Evolutionary conservation across 2,329 filamentous ascomycete species (phyloP).

Genomic region (Epichloe scottii): DNA sequence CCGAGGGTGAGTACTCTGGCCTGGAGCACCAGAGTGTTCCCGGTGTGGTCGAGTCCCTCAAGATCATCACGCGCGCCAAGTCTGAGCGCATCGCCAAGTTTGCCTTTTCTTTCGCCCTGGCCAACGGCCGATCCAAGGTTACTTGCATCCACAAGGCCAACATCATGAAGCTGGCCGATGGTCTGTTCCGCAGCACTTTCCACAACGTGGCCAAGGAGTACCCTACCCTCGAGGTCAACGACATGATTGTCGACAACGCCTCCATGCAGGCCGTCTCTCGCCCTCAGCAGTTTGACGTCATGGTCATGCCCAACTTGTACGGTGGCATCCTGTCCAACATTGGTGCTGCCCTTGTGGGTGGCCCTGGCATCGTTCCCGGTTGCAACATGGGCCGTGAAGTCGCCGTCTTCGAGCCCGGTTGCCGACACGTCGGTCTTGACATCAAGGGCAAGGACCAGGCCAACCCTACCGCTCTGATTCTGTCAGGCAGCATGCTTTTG

Average conservation of each 20-base stretch:
- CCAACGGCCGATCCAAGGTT: conserved; percentile 98
- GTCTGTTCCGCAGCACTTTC: conserved; percentile 97
- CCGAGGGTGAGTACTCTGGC: conserved; percentile 98
- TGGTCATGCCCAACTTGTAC: conserved; percentile 99
- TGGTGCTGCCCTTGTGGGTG: conserved; percentile 89
- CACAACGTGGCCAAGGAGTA: conserved; percentile 88
- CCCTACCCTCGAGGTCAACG: conserved; percentile 88
- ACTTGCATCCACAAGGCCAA: conserved; percentile 99
- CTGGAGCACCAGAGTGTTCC: conserved; percentile 96
- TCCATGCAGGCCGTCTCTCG: conserved; percentile 97
- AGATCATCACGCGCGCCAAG: conserved; percentile 99
- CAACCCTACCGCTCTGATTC: conserved; percentile 90
- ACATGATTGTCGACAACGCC: conserved; percentile 99
- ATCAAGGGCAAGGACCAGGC: conserved; percentile 99
- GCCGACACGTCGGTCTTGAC: conserved; percentile 97
- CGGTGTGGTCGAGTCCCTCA: conserved; percentile 96
- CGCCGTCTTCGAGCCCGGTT: conserved; percentile 96
- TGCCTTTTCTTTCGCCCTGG: conserved; percentile 92
- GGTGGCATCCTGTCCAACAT: conserved; percentile 99
- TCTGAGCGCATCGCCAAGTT: conserved; percentile 99
- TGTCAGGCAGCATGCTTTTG: conserved; percentile 93
- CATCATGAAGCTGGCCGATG: conserved; percentile 99
- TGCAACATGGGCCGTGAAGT: conserved; percentile 99
- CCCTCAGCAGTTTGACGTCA: conserved; percentile 97
- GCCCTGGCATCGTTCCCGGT: conserved; percentile 90